Base-by-base conservation (phyloP, 2,329 filamentous ascomycete species). In the Stagonosporopsis tanaceti region DNA sequence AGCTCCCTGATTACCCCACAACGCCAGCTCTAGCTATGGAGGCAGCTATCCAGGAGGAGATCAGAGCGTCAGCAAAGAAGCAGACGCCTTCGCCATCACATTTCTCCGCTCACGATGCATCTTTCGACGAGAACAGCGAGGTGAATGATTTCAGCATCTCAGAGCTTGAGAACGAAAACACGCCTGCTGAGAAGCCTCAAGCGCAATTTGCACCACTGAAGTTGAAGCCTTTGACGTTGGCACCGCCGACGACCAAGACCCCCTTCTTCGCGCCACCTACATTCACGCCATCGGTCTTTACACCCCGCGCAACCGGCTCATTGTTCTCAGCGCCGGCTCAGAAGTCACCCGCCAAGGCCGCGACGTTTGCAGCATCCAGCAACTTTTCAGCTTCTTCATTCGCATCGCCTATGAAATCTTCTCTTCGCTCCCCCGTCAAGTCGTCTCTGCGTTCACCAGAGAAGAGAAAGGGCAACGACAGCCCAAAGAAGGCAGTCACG, bases 401-500 rank as follows among this genome's bases (percentile, higher is more conserved):
- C 4, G 60, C 55, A 12, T 73, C 70, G 11, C 69, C 70, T 4
- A 65, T 53, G 34, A 66, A 66, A 57, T 73, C 71, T 24, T 61
- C 70, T 14, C 56, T 74, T 9, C 68, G 67, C 27, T 74, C 71
- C 11, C 71, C 71, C 8, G 53, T 62, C 41, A 73, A 73, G 60
- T 77, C 75, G 14, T 66, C 74, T 11, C 60, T 77, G 2, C 71
- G 72, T 28, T 77, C 75, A n/a, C 75, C 75, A 15, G 59, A 73
- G 50, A 76, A 73, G 60, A 57, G 59, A 11, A 64, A 65, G 24
- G 44, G 44, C 14, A 45, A 65, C 0, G 72, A 72, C 60, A 71
- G 72, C 9, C 73, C 72, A 1, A 77, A 77, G 68, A 77, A 77
- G 63, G 64, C 67, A 20, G 75, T 77, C 11, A 73, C 68, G 12